phyloP scores from a whole-genome alignment of 495 filamentous ascomycete species.

The Beverwykella pulmonaria region DNA sequence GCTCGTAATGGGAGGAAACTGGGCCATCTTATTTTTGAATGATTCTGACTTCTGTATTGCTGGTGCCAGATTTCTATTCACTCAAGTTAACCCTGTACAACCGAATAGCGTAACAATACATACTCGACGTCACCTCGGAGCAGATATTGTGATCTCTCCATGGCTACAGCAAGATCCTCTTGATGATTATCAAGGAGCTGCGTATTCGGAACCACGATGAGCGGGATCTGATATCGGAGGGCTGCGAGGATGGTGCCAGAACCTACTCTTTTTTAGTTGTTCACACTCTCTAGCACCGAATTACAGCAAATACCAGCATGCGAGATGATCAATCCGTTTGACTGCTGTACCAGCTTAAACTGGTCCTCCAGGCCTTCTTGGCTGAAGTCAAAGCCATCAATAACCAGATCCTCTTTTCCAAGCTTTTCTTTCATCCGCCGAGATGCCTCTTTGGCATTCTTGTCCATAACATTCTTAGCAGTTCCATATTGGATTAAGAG shows the following conservation, averaged over 20 bases:
- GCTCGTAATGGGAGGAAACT: conserved; percentile 34
- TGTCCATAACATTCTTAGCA: conserved; percentile 51
- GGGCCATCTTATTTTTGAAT: conserved; percentile 17
- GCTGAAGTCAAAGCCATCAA: conserved; percentile 69
- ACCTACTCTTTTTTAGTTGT: conserved; percentile 53
- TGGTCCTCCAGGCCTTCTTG: conserved; percentile 57
- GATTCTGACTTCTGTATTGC: conserved; percentile 15
- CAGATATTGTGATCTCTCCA: conserved; percentile 70
- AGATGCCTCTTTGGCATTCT: conserved; percentile 12
- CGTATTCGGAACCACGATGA: conserved; percentile 87
- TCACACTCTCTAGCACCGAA: neutral
- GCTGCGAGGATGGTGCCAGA: conserved; percentile 88
- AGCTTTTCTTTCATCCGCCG: neutral
- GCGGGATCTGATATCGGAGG: conserved; percentile 63
- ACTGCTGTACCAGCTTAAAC: conserved; percentile 49
- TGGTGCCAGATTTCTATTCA: conserved; percentile 9
- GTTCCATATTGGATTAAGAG: conserved; percentile 76
- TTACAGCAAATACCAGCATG: conserved; percentile 70
- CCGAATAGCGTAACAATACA: conserved; percentile 18
- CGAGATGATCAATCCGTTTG: conserved; percentile 72
- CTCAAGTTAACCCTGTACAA: neutral
- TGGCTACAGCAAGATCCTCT: conserved; percentile 74
- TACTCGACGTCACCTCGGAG: conserved; percentile 68
- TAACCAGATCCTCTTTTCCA: conserved; percentile 46
- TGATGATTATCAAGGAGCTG: conserved; percentile 89